A percentile compares a stretch with the other conserved stretches of the same genome.
These are phyloP conservation scores for Symbiodinium natans DNA, from an alignment of 73 alveolate species.

Conservation along the genomic window DNA sequence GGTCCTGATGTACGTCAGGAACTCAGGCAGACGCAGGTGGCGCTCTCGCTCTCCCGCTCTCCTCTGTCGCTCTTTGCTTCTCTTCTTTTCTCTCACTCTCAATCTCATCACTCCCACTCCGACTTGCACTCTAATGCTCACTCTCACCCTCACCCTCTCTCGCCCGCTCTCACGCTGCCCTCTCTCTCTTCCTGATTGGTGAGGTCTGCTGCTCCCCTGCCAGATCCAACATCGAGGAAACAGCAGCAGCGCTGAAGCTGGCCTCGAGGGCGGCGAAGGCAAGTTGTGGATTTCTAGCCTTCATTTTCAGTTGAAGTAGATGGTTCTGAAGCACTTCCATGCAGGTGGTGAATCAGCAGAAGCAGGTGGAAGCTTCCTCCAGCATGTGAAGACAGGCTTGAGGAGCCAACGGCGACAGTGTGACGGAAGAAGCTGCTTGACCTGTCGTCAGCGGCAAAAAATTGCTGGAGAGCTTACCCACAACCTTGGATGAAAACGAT, in stretches of 20 bases:
- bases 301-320: no score
- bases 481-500: not conserved
- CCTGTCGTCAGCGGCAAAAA: not conserved
- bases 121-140: no score
- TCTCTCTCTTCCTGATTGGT: no score
- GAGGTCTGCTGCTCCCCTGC: slow-evolving; percentile 80
- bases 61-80: no score
- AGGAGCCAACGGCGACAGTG: not conserved
- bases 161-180: no score
- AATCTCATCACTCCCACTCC: no score
- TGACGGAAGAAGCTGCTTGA: not conserved
- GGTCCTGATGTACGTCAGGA: slow-evolving; percentile 15
- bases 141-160: not conserved
- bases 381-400: not conserved
- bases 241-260: slow-evolving; percentile 65
- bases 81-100: no score
- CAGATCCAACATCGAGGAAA: slow-evolving; percentile 62
- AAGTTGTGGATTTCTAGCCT: no score
- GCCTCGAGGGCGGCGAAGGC: slow-evolving; percentile 87
- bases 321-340: no score
- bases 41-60: no score
- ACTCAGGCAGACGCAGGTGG: no score
- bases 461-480: not conserved
- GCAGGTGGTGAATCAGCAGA: slow-evolving; percentile 5
- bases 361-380: not conserved